These are phyloP conservation scores for Chaetomium sp. DNA, from an alignment of 2,329 filamentous ascomycete species.

Conservation along the genomic window DNA sequence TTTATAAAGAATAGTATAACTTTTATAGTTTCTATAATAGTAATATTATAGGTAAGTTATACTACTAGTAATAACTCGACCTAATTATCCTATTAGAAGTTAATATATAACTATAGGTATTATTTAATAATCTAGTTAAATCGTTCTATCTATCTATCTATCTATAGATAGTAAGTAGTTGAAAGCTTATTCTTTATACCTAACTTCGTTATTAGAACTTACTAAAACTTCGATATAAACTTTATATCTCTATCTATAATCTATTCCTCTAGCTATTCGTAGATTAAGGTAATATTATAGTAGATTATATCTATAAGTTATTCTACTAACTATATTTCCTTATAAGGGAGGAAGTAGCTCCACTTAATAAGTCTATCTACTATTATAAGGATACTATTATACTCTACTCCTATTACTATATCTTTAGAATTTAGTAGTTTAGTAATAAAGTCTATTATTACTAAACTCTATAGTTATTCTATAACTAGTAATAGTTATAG, in stretches of 20 bases:
- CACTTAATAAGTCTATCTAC: too few species aligned
- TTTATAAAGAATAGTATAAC: conserved; percentile 25
- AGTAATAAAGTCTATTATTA: too few species aligned
- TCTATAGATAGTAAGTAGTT: conserved; percentile 22
- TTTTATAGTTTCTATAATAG: conserved; percentile 22
- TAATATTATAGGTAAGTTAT: conserved; percentile 11
- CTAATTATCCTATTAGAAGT: conserved; percentile 20
- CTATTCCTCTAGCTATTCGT: not conserved
- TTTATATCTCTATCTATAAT: not conserved
- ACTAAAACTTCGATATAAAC: not conserved
- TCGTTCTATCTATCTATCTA: conserved; percentile 18
- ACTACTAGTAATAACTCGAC: conserved; percentile 17
- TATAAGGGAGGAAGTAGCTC: too few species aligned
- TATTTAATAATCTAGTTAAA: conserved; percentile 17
- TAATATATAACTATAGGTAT: conserved; percentile 27
- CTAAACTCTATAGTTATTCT: too few species aligned
- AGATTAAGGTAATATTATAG: not conserved
- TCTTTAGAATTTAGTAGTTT: too few species aligned
- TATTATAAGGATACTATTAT: too few species aligned
- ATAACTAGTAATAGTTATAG: too few species aligned
- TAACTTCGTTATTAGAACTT: not conserved
- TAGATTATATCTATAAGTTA: not conserved
- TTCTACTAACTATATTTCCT: not conserved
- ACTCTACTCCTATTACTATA: too few species aligned
- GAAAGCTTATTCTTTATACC: conserved; percentile 20